Conservation (phyloP, 352 stramenopile species). For the Pythium utonaiense region DNA sequence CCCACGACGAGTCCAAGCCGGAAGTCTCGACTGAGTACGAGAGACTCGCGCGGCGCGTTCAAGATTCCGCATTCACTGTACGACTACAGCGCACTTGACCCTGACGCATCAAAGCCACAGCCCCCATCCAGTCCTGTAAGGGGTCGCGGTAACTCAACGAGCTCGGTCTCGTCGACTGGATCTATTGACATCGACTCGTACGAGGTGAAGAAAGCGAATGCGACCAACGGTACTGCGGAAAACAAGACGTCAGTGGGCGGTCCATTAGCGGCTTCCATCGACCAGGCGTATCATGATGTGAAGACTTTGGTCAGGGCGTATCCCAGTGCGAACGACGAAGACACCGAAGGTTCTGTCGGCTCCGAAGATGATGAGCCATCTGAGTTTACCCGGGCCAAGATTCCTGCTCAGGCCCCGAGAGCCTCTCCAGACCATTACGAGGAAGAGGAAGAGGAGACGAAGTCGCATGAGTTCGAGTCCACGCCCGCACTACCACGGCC, state of each 20-base stretch:
- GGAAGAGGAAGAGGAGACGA: constrained; percentile 59
- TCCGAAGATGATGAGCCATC: constrained; percentile 22
- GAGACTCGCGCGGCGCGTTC: constrained; percentile 19
- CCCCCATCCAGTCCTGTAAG: constrained; percentile 15
- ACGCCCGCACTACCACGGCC: constrained; percentile 41
- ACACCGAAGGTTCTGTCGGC: constrained; percentile 25
- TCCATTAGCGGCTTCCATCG: not conserved
- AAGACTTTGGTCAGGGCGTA: not conserved
- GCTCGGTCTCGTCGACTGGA: constrained; percentile 57
- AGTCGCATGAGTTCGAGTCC: constrained; percentile 43
- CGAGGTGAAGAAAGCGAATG: constrained; percentile 24
- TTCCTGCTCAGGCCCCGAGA: not conserved
- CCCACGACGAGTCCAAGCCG: constrained; percentile 1
- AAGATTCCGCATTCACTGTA: constrained; percentile 30
- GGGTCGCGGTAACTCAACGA: constrained; percentile 34
- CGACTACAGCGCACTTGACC: constrained; percentile 21
- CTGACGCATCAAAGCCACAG: not conserved
- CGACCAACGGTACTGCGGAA: not conserved
- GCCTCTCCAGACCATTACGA: constrained; percentile 8
- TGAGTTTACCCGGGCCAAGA: not conserved
- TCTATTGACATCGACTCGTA: constrained; percentile 77
- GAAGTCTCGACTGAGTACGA: constrained; percentile 15
- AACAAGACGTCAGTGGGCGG: not conserved
- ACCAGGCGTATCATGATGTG: constrained; percentile 2
- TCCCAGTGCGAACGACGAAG: constrained; percentile 9